A percentile compares a stretch with the other conserved stretches of the same genome.
Conservation (phyloP, 2,329 filamentous ascomycete species). For the Cercospora citrullina region DNA sequence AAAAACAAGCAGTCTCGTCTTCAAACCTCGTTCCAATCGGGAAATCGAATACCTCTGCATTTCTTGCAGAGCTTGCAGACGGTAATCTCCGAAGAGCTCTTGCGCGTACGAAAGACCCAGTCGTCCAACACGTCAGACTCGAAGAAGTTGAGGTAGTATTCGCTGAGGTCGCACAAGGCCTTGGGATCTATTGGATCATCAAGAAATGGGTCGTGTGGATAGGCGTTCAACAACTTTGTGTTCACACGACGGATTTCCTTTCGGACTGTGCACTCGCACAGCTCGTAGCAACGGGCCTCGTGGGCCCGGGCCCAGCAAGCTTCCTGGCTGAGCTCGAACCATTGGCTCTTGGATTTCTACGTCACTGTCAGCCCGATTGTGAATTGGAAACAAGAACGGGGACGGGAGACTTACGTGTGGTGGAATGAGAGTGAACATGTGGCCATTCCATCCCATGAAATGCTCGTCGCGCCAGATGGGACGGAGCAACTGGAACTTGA, state of each 20-base stretch:
- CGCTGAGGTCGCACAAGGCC: not conserved
- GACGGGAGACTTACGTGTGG: not conserved
- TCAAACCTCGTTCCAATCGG: not conserved
- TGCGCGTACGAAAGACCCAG: not conserved
- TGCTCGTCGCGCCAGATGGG: constrained; percentile 15
- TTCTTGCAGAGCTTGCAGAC: not conserved
- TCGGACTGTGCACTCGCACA: not conserved
- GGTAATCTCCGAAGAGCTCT: not conserved
- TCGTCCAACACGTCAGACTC: not conserved
- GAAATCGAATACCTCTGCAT: not conserved
- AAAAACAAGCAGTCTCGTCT: not conserved
- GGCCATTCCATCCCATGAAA: constrained; percentile 21
- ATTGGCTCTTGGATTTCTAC: not conserved
- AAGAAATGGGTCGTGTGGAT: constrained; percentile 1
- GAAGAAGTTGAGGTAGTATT: not conserved
- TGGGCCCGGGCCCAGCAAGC: not conserved
- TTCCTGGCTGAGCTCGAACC: not conserved
- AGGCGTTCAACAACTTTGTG: not conserved
- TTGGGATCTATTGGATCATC: not conserved
- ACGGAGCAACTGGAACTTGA: constrained; percentile 22
- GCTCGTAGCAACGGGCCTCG: not conserved
- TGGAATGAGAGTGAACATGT: constrained; percentile 21
- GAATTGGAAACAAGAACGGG: not conserved
- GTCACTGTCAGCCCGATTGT: not conserved
- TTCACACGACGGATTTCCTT: not conserved